These are phyloP conservation scores for Vinca minor DNA, from an alignment of 257 asterid genomes.

Conservation along the genomic window DNA sequence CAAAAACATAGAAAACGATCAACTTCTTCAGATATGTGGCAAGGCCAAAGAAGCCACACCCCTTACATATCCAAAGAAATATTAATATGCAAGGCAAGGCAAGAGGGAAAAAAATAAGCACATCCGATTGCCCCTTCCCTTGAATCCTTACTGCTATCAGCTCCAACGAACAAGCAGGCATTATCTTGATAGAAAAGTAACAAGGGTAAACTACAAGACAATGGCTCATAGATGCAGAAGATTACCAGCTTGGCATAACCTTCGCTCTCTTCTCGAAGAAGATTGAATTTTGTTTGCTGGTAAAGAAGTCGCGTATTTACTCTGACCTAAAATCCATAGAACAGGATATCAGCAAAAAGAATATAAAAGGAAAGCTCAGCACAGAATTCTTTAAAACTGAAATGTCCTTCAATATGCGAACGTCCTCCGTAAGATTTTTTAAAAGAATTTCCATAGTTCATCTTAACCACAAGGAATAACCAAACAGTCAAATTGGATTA, in stretches of 20 bases:
- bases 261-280: constrained; percentile 98
- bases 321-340: constrained; percentile 63
- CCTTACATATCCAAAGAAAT: neutral
- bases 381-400: neutral
- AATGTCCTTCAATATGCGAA: neutral
- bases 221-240: neutral
- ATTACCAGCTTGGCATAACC: constrained; percentile 98
- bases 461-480: neutral
- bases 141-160: neutral
- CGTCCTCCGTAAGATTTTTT: neutral
- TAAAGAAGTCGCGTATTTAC: constrained; percentile 98
- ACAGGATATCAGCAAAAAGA: constrained; percentile 15
- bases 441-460: neutral
- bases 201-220: neutral
- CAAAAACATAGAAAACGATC: too few species aligned
- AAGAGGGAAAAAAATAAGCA: neutral
- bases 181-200: neutral
- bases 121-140: neutral
- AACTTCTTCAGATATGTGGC: too few species aligned
- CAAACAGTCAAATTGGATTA: neutral
- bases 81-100: neutral
- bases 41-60: neutral
- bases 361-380: neutral
- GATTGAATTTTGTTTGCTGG: constrained; percentile 96
- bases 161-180: neutral